Evolutionary conservation across 495 filamentous ascomycete species (phyloP).

Genomic region (Halenospora varia): DNA sequence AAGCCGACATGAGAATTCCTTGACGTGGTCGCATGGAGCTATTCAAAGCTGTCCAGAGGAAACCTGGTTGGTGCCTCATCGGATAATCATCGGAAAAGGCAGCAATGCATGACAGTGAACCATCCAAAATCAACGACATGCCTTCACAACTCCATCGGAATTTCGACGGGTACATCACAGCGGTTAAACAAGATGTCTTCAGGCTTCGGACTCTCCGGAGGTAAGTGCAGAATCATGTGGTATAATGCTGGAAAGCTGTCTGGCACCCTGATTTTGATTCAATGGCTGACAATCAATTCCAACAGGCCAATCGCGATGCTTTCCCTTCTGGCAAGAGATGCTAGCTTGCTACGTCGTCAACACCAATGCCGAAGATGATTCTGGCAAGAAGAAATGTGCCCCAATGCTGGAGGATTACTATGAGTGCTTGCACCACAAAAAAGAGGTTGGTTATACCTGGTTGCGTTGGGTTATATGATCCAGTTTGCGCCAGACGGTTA

Average conservation of each 20-base stretch:
- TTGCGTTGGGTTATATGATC: too few relatives aligned
- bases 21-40: not conserved
- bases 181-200: slow-evolving; percentile 64
- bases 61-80: not conserved
- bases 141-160: slow-evolving; percentile 19
- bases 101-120: not conserved
- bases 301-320: slow-evolving; percentile 86
- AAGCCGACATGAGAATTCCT: not conserved
- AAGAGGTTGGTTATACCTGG: slow-evolving; percentile 66
- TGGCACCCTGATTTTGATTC: not conserved
- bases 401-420: slow-evolving; percentile 95
- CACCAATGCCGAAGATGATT: slow-evolving; percentile 63
- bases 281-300: slow-evolving; percentile 15
- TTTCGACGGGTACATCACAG: slow-evolving; percentile 15
- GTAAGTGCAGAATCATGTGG: slow-evolving; percentile 39
- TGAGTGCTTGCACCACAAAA: slow-evolving; percentile 96
- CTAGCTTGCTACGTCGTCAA: slow-evolving; percentile 89
- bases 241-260: not conserved
- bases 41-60: slow-evolving; percentile 8
- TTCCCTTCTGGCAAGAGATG: slow-evolving; percentile 96
- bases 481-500: slow-evolving; percentile 5
- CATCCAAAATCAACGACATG: not conserved
- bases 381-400: slow-evolving; percentile 83
- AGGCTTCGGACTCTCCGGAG: slow-evolving; percentile 75
- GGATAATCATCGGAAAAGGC: slow-evolving; percentile 11